phyloP scores from a whole-genome alignment of 177 flowering plant species.

The Telopea speciosissima region DNA sequence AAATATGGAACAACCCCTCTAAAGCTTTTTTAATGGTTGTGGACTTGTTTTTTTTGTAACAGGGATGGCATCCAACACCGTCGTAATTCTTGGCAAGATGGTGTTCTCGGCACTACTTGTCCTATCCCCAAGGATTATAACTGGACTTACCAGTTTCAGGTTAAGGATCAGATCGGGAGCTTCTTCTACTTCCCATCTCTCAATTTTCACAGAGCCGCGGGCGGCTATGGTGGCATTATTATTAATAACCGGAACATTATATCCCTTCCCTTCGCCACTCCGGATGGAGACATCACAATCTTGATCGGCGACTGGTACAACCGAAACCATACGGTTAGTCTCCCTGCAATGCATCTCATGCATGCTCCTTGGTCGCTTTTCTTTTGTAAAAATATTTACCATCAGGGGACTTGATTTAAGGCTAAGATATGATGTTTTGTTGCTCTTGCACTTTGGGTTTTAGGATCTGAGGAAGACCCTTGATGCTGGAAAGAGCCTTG shows the following conservation, averaged over 20 bases:
- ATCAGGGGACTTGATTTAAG: too few relatives aligned
- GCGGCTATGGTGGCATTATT: conserved; percentile 79
- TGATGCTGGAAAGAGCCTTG: conserved; percentile 64
- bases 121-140: conserved; percentile 89
- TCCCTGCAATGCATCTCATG: not conserved
- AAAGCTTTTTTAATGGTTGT: not conserved
- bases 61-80: conserved; percentile 88
- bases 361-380: not conserved
- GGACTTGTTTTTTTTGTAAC: conserved; percentile 6
- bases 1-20: not conserved
- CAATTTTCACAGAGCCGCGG: conserved; percentile 80
- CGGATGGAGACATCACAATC: conserved; percentile 69
- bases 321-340: conserved; percentile 74
- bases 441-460: conserved; percentile 7
- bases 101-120: conserved; percentile 85
- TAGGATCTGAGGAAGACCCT: conserved; percentile 72
- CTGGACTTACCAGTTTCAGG: conserved; percentile 92
- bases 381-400: not conserved
- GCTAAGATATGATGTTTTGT: not conserved
- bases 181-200: conserved; percentile 90
- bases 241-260: conserved; percentile 62
- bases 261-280: conserved; percentile 68
- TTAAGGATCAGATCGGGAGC: conserved; percentile 97
- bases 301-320: conserved; percentile 92
- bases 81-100: conserved; percentile 93